phyloP scores from a whole-genome alignment of 768 basidiomycete genomes.

The Psilocybe cyanescens region DNA sequence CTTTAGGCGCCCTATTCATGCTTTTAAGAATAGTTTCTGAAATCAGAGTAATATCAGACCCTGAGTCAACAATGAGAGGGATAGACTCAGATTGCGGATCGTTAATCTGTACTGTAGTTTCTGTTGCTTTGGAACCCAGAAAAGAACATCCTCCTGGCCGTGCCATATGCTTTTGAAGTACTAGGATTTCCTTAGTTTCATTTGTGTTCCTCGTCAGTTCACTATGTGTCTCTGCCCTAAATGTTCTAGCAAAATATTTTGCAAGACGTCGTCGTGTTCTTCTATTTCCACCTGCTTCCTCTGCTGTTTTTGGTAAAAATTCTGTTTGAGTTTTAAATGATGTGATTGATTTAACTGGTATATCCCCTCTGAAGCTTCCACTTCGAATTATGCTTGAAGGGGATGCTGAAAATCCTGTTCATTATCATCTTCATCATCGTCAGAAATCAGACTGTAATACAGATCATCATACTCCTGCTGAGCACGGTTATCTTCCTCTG shows the following conservation, averaged over 20 bases:
- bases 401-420: conserved; percentile 14
- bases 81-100: too few species aligned
- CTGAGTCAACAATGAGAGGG: neutral
- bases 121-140: neutral
- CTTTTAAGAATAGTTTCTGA: neutral
- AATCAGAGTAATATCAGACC: neutral
- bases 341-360: too few species aligned
- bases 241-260: neutral
- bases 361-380: too few species aligned
- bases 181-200: neutral
- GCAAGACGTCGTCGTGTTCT: neutral
- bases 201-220: neutral
- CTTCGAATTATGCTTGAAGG: neutral
- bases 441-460: conserved; percentile 24
- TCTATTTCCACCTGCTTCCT: too few species aligned
- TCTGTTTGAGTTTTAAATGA: too few species aligned
- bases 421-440: neutral
- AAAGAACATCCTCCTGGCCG: neutral
- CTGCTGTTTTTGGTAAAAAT: too few species aligned
- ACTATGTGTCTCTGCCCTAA: too few species aligned
- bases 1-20: conserved; percentile 8
- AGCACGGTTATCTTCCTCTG: conserved; percentile 16
- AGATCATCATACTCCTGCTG: conserved; percentile 29
- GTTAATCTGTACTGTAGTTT: too few species aligned
- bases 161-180: neutral